Percentiles rank a stretch among this genome's conserved stretches.
Conservation (phyloP, 2,329 filamentous ascomycete genomes). For the Stromatinia cepivora region DNA sequence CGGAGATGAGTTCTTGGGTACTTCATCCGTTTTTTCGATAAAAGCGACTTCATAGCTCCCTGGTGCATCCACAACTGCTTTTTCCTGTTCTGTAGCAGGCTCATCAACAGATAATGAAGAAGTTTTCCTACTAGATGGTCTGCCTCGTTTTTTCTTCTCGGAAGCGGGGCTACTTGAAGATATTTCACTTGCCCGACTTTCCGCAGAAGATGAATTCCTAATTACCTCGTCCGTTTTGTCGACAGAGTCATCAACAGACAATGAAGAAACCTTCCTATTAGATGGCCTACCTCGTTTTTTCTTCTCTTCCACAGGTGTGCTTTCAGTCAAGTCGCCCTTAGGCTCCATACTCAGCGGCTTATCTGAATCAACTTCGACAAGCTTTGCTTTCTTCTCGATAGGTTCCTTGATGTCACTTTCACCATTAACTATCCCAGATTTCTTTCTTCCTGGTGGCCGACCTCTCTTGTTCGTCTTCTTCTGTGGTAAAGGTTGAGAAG, state of each 20-base stretch:
- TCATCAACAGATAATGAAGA: not conserved
- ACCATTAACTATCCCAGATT: not conserved
- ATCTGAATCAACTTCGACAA: not conserved
- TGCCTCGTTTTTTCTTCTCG: slow-evolving; percentile 1
- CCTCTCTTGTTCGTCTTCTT: not conserved
- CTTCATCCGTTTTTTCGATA: not conserved
- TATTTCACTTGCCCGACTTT: not conserved
- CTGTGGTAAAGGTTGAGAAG: not conserved
- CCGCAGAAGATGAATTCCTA: not conserved
- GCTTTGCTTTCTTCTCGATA: not conserved
- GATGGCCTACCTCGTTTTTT: not conserved
- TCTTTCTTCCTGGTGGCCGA: not conserved
- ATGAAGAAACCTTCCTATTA: not conserved
- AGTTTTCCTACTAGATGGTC: not conserved
- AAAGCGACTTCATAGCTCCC: not conserved
- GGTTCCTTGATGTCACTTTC: not conserved
- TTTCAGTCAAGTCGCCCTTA: not conserved
- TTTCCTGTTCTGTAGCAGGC: not conserved
- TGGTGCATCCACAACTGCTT: not conserved
- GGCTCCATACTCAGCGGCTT: not conserved
- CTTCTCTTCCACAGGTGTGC: not conserved
- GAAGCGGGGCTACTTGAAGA: not conserved
- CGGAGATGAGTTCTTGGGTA: not conserved
- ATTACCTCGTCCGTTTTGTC: not conserved
- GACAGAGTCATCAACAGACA: not conserved